phyloP scores from a whole-genome alignment of 2,329 filamentous ascomycete genomes.

The Orbilia quercus region DNA sequence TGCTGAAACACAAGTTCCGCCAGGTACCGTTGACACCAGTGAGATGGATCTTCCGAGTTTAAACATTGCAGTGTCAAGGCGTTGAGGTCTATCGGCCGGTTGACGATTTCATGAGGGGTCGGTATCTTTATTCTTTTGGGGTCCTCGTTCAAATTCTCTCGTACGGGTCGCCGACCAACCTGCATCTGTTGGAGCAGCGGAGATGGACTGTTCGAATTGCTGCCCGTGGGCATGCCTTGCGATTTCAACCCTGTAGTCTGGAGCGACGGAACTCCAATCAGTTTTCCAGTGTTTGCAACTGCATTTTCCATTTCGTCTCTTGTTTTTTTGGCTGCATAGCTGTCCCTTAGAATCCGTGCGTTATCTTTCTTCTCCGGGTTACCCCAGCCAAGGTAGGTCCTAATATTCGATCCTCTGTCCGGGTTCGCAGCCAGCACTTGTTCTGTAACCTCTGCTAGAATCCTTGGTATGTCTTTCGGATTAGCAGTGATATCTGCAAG shows the following conservation, averaged over 20 bases:
- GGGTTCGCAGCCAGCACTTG: not conserved
- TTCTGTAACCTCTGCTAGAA: not conserved
- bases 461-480: not conserved
- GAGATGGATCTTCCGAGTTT: not conserved
- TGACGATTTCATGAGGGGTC: constrained; percentile 8
- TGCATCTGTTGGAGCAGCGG: no score
- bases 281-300: no score
- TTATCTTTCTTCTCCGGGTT: not conserved
- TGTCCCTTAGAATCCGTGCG: no score
- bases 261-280: no score
- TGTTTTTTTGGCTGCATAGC: no score
- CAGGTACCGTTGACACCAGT: constrained; percentile 11
- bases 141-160: no score
- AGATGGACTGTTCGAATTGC: no score
- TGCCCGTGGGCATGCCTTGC: no score
- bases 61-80: not conserved
- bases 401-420: not conserved
- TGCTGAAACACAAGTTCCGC: not conserved
- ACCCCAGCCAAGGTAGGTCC: not conserved
- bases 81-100: constrained; percentile 5
- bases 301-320: no score
- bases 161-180: no score
- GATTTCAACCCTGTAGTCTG: no score
- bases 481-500: not conserved
- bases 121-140: not conserved